Base-by-base conservation (phyloP, 2,329 filamentous ascomycete species). In the Diaporthe sp. region DNA sequence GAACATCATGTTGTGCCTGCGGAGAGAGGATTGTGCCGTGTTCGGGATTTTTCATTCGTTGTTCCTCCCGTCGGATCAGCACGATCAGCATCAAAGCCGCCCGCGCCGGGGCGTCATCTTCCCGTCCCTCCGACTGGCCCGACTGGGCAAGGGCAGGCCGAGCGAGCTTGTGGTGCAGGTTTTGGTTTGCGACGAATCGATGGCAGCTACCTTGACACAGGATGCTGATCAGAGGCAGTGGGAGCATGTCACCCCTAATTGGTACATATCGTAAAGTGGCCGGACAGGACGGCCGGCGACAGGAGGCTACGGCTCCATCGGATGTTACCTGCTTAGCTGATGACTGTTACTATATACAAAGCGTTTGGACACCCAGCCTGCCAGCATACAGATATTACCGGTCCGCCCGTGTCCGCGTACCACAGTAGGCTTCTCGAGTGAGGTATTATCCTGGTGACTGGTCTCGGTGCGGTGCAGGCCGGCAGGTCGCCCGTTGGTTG, bases 111-210 rank as follows among this genome's bases (percentile, higher is more conserved):
- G 55, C 69, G 56, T 61, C 56, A 65, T 56, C 70, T 44, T 17
- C 59, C 35, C 30, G 25, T 39, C 59, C 50, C 27, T 35, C 68
- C 72, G 66, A 22, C 56, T 47, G 51, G 61, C 22, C 63, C 68
- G 68, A 42, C 50, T 17, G 66, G 65, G 27, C 59, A n/a, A 65
- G 39, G 65, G 39, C 63, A 35, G 27, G 65, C 27, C 56, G 19
- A 22, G 19, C 22, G 47, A 30, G 55, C 51, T 35, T 12, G 4
- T 50, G 44, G 13, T n/a, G 59, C 55, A 39, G 39, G 66, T 44
- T 53, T 72, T 61, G 39, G 63, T 15, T 70, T 70, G 69, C 73
- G 47, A 63, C 59, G 56, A 68, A 72, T 74, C 69, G 73, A 68
- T 61, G 59, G 44, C 44, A 25, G 17, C 17, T 27, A 63, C n/a